Percentiles rank a stretch among this genome's conserved stretches.
phyloP scores from a whole-genome alignment of 75 land plant species.

The Picea sitchensis region DNA sequence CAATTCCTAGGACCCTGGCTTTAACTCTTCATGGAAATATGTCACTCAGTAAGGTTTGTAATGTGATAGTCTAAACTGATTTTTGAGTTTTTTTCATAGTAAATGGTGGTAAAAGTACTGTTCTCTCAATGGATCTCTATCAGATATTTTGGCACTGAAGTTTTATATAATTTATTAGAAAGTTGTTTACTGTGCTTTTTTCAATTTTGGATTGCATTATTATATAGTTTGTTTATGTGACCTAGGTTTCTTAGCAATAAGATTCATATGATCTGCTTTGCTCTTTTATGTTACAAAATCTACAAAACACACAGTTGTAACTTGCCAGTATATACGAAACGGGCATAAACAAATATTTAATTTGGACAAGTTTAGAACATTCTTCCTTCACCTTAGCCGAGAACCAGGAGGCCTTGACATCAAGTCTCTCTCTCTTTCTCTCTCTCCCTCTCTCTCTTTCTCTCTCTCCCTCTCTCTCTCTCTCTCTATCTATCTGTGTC shows the following conservation, averaged over 20 bases:
- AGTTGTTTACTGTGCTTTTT: neutral
- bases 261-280: neutral
- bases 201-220: neutral
- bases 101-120: neutral
- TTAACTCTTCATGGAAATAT: constrained; percentile 91
- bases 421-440: too few species aligned
- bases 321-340: neutral
- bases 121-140: neutral
- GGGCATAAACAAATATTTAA: neutral
- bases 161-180: neutral
- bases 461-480: neutral
- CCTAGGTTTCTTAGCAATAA: neutral
- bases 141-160: neutral
- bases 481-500: too few species aligned
- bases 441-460: too few species aligned
- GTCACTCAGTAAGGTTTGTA: constrained; percentile 77
- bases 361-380: neutral
- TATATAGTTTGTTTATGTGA: neutral
- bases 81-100: constrained; percentile 8
- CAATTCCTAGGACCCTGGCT: constrained; percentile 94
- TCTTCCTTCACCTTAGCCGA: neutral
- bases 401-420: too few species aligned
- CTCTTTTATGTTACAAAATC: neutral
- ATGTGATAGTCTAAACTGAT: neutral
- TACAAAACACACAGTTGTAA: neutral